Evolutionary conservation across 768 basidiomycete species (phyloP).

Genomic region (Pleurotus giganteus): DNA sequence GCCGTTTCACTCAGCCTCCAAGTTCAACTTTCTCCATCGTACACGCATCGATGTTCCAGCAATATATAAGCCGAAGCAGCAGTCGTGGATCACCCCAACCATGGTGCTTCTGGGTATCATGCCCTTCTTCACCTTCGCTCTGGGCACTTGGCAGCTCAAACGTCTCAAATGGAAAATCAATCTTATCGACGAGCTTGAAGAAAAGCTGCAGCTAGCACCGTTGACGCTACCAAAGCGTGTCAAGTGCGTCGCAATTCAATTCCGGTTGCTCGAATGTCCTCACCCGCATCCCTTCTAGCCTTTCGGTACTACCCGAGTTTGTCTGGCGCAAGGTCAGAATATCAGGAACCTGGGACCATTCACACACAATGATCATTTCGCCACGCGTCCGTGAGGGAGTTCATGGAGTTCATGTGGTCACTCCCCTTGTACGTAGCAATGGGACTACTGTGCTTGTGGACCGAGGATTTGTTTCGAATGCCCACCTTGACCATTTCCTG

Average conservation of each 20-base stretch:
- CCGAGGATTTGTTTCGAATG: slow-evolving; percentile 82
- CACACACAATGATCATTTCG: slow-evolving; percentile 74
- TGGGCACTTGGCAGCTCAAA: slow-evolving; percentile 94
- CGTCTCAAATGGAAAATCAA: slow-evolving; percentile 93
- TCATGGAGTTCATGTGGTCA: slow-evolving; percentile 85
- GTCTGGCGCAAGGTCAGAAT: slow-evolving; percentile 82
- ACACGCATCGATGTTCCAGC: slow-evolving; percentile 34
- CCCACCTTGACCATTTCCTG: slow-evolving; percentile 28
- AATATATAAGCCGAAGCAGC: slow-evolving; percentile 55
- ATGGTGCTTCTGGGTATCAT: slow-evolving; percentile 79
- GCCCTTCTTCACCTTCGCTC: slow-evolving; percentile 84
- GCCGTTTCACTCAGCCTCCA: background rate
- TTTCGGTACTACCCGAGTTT: slow-evolving; percentile 83
- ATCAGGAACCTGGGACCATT: slow-evolving; percentile 76
- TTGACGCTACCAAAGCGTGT: slow-evolving; percentile 78
- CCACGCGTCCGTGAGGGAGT: slow-evolving; percentile 89
- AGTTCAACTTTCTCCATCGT: slow-evolving; percentile 7
- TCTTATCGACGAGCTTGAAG: slow-evolving; percentile 90
- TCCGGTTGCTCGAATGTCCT: slow-evolving; percentile 14
- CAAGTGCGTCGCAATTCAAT: slow-evolving; percentile 58
- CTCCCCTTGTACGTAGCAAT: slow-evolving; percentile 76
- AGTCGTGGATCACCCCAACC: slow-evolving; percentile 65
- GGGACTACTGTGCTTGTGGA: slow-evolving; percentile 89
- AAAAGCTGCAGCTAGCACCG: slow-evolving; percentile 79
- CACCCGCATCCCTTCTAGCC: slow-evolving; percentile 34